These are phyloP conservation scores for Neurospora sp. DNA, from an alignment of 495 filamentous ascomycete species.

Conservation along the genomic window DNA sequence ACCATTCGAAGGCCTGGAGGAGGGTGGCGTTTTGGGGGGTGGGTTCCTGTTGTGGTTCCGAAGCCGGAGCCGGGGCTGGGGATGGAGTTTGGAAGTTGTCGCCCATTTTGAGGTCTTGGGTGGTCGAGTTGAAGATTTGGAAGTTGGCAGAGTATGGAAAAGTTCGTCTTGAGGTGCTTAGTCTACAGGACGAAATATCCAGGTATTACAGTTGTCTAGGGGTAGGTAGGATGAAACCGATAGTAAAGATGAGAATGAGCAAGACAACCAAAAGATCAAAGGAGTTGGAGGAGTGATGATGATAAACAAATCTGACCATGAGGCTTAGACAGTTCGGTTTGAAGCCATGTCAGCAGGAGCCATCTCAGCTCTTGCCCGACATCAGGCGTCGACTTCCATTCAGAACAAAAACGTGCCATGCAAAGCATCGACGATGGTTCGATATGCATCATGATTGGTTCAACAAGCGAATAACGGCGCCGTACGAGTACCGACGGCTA, in stretches of 20 bases:
- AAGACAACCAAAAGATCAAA: neutral
- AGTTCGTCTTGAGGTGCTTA: neutral
- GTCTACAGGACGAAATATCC: neutral
- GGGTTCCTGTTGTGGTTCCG: constrained; percentile 2
- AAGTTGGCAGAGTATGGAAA: neutral
- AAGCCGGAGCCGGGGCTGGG: neutral
- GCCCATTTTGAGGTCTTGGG: neutral
- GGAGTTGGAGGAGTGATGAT: neutral
- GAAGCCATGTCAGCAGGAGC: neutral
- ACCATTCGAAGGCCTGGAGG: constrained; percentile 69
- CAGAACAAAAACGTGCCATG: neutral
- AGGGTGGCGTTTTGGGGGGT: constrained; percentile 47
- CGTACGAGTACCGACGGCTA: neutral
- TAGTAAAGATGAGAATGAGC: neutral
- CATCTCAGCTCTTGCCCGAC: neutral
- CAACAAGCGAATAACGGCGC: neutral
- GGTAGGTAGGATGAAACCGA: neutral
- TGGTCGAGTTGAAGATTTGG: neutral
- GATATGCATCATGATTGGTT: neutral
- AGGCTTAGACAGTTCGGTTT: neutral
- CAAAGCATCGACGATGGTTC: neutral
- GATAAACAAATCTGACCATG: neutral
- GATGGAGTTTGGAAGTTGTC: neutral
- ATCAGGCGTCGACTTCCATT: neutral
- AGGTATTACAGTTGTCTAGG: neutral